phyloP scores from a whole-genome alignment of 805 yeast genomes.

The Ogataea parapolymorpha region DNA sequence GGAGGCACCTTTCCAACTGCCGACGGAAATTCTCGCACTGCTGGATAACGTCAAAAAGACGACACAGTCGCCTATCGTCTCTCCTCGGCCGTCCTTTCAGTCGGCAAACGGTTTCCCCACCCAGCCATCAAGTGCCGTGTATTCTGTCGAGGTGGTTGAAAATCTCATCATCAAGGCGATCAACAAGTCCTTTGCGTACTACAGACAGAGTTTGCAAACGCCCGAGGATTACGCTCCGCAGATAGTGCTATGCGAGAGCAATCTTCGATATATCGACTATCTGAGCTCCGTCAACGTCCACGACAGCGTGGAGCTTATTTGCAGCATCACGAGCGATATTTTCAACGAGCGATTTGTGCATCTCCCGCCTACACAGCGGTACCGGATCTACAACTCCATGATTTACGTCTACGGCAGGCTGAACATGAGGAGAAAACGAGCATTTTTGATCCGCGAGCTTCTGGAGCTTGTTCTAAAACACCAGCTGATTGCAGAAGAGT shows the following conservation, averaged over 20 bases:
- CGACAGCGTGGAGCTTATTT: constrained; percentile 44
- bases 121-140: constrained; percentile 10
- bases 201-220: constrained; percentile 49
- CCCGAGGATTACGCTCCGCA: constrained; percentile 80
- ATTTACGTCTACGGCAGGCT: constrained; percentile 62
- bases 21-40: constrained; percentile 30
- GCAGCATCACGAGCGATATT: constrained; percentile 44
- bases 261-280: constrained; percentile 60
- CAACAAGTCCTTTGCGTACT: constrained; percentile 40
- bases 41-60: constrained; percentile 27
- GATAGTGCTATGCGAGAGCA: constrained; percentile 68
- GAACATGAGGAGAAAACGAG: constrained; percentile 62
- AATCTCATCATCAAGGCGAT: constrained; percentile 38
- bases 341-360: constrained; percentile 42
- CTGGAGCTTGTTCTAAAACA: constrained; percentile 41
- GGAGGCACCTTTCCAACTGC: constrained; percentile 49
- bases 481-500: constrained; percentile 9
- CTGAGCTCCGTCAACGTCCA: constrained; percentile 51
- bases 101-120: constrained; percentile 15
- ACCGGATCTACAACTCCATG: constrained; percentile 60
- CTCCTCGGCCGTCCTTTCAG: constrained; percentile 49
- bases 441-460: constrained; percentile 65
- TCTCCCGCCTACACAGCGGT: constrained; percentile 51
- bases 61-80: constrained; percentile 32
- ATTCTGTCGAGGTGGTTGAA: constrained; percentile 28